These are phyloP conservation scores for Lactuca saligna DNA, from an alignment of 129 eudicot species.

Conservation along the genomic window DNA sequence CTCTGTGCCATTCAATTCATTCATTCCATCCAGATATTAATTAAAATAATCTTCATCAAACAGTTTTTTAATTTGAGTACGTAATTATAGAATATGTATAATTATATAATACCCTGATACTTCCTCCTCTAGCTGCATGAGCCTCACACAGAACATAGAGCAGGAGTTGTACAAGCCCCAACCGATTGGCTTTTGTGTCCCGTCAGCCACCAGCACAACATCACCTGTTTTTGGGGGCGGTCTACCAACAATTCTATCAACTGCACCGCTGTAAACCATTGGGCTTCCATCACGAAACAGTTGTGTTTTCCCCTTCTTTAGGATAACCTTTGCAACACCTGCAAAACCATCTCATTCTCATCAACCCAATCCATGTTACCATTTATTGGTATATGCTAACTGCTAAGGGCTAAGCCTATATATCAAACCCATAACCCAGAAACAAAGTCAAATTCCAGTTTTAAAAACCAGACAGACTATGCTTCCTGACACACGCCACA, in stretches of 20 bases:
- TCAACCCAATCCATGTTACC: no score
- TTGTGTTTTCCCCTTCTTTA: constrained; percentile 87
- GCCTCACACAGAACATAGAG: constrained; percentile 92
- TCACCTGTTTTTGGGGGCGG: constrained; percentile 95
- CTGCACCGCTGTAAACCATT: constrained; percentile 92
- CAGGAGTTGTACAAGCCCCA: constrained; percentile 91
- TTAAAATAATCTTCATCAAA: neutral
- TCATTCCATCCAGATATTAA: neutral
- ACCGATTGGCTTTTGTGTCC: constrained; percentile 81
- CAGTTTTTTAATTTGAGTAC: no score
- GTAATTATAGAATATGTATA: no score
- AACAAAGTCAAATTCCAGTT: no score
- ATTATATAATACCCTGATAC: constrained; percentile 41
- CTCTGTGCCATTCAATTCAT: constrained; percentile 46
- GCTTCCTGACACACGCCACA: no score
- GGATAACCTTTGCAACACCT: constrained; percentile 86
- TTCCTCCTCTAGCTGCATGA: constrained; percentile 93
- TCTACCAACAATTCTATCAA: constrained; percentile 84
- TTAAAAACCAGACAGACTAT: no score
- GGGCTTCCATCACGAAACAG: constrained; percentile 87
- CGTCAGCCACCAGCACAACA: constrained; percentile 87
- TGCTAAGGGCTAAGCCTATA: no score
- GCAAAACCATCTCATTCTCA: neutral
- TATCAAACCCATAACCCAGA: no score
- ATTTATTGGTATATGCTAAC: no score